A percentile compares a stretch with the other conserved stretches of the same genome.
phyloP scores from a whole-genome alignment of 169 alveolate genomes.

The Plasmodium cynomolgi region DNA sequence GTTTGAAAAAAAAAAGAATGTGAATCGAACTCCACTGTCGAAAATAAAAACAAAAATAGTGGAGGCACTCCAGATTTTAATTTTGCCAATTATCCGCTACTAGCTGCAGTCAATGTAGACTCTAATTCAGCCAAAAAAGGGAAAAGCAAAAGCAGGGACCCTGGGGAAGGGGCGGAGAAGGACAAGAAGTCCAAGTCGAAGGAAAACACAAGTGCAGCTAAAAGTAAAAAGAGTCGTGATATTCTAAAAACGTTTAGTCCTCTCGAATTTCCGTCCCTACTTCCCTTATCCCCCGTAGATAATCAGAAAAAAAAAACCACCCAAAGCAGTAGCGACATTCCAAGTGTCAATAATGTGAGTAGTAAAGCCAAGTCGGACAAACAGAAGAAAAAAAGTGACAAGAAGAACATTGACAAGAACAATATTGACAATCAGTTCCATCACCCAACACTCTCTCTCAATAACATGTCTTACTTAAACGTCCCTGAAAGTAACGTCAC shows the following conservation, averaged over 20 bases:
- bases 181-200: neutral
- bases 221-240: neutral
- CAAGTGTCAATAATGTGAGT: neutral
- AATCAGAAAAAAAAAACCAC: neutral
- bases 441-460: neutral
- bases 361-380: neutral
- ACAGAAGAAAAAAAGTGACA: neutral
- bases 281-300: neutral
- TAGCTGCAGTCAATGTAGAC: neutral
- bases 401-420: neutral
- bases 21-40: neutral
- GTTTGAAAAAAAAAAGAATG: conserved; percentile 8
- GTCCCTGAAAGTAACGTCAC: conserved; percentile 57
- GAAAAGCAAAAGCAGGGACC: neutral
- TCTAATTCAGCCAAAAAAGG: neutral
- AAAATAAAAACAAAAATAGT: neutral
- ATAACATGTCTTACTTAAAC: conserved; percentile 2
- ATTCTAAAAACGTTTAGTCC: conserved; percentile 16
- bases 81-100: conserved; percentile 7
- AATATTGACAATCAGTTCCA: neutral
- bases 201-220: neutral
- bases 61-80: neutral
- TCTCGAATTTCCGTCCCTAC: conserved; percentile 27
- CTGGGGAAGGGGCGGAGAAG: neutral
- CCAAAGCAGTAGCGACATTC: neutral